Evolutionary conservation across 2,329 filamentous ascomycete species (phyloP), one percentile per base, ranked within the genome.

Genomic region (Fusarium proliferatum): DNA sequence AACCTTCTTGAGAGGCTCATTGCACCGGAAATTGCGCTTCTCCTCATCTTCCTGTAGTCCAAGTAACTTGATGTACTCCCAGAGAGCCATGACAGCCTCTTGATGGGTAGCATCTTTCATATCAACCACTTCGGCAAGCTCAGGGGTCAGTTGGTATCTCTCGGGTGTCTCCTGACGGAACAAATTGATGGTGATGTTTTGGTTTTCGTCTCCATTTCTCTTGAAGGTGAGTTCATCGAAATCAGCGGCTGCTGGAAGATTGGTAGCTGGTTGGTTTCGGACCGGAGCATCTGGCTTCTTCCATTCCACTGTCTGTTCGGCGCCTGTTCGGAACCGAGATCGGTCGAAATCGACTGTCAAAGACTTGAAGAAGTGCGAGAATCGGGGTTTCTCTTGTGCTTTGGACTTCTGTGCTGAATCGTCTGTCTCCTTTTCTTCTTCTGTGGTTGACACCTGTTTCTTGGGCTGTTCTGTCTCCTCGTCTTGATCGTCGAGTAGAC

Each of bases 221-320:
- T 97, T 94, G 81, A 99, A 98, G 48, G 95, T 93, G 49, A 99
- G 86, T 80, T 93, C 93, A 83, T 98, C 96, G 79, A 98, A 97
- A 79, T 97, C 94, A 49, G 91, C 89, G 38, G 90, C 90, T 38
- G 91, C 86, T 11, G 91, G 88, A 34, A 77, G 66, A 36, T 58
- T 74, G 23, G 73, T 65, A 26, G 66, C 70, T n/a, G 87, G 78
- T 15, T 82, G 79, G 59, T 87, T 88, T 43, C 89, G 83, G 3
- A 87, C 81, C 72, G 86, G 84, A n/a, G 79, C 85, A 69, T 84
- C 90, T 9, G 94, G 93, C 80, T 96, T 97, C 80, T 93, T 94
- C 96, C 96, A 99, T 79, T 95, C 94, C 42, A 98, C 87, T 51
- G 80, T 85, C 71, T 88, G 87, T 60, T 91, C 89, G 19, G 84